A percentile compares a stretch with the other conserved stretches of the same genome.
Evolutionary conservation across 768 basidiomycete genomes (phyloP).

Genomic region (Auricularia heimuer): DNA sequence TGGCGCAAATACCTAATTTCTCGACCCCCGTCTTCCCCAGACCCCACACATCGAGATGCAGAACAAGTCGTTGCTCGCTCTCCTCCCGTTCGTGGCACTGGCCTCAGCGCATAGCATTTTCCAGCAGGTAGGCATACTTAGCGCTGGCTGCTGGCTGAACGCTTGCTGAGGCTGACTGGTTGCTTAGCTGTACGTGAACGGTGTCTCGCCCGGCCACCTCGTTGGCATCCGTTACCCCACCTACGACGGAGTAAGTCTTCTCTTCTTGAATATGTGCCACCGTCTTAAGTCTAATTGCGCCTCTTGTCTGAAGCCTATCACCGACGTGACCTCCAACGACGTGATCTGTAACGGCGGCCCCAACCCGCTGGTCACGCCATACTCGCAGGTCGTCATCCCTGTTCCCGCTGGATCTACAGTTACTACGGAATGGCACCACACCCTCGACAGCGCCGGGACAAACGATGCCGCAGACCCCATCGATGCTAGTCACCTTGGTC

Average conservation of each 20-base stretch:
- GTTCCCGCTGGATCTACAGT: conserved; percentile 44
- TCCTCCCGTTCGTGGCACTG: conserved; percentile 12
- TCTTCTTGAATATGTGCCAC: conserved; percentile 10
- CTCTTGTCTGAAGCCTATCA: conserved; percentile 34
- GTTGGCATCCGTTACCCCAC: conserved; percentile 35
- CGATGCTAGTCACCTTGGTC: conserved; percentile 43
- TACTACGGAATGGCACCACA: conserved; percentile 46
- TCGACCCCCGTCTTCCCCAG: not conserved
- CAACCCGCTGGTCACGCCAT: conserved; percentile 30
- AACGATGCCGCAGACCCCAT: conserved; percentile 40
- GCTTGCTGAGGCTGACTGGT: not conserved
- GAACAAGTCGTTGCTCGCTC: not conserved
- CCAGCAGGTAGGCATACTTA: conserved; percentile 24
- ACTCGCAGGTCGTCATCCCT: conserved; percentile 26
- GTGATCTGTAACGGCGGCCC: conserved; percentile 52
- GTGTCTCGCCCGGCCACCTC: conserved; percentile 34
- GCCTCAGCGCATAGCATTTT: conserved; percentile 44
- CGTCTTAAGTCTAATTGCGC: not conserved
- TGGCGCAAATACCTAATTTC: not conserved
- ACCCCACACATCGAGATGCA: not conserved
- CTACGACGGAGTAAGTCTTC: conserved; percentile 31
- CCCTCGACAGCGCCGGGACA: conserved; percentile 33
- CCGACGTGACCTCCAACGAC: conserved; percentile 42
- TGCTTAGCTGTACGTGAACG: conserved; percentile 43
- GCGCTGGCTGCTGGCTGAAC: too few relatives aligned